A percentile compares a stretch with the other conserved stretches of the same genome.
Conservation (phyloP, 2,329 filamentous ascomycete genomes). For the Xylaria arbuscula region DNA sequence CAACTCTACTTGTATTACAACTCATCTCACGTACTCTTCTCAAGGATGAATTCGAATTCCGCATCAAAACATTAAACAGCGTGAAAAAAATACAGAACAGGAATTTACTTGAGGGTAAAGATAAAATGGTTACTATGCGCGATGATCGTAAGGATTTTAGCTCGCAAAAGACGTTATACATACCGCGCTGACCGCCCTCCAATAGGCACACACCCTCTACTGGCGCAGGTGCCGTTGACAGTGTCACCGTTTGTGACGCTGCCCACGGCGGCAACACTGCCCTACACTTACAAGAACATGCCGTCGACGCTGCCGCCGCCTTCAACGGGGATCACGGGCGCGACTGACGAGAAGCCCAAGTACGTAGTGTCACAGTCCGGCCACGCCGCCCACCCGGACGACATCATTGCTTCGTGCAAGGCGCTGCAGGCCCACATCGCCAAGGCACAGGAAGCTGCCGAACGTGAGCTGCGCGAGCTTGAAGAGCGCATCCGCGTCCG, state of each 20-base stretch:
- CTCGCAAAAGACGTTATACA: constrained; percentile 24
- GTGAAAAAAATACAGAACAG: neutral
- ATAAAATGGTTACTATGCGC: constrained; percentile 51
- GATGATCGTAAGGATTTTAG: constrained; percentile 51
- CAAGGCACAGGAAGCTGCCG: constrained; percentile 74
- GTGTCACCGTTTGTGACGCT: constrained; percentile 95
- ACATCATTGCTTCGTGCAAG: constrained; percentile 84
- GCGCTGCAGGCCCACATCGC: constrained; percentile 81
- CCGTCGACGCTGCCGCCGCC: constrained; percentile 86
- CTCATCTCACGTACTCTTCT: neutral
- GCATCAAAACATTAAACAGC: neutral
- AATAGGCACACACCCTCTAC: constrained; percentile 82
- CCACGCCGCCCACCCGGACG: constrained; percentile 85
- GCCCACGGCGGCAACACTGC: constrained; percentile 88
- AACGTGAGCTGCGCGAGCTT: constrained; percentile 74
- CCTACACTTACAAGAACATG: constrained; percentile 93
- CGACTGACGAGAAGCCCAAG: constrained; percentile 63
- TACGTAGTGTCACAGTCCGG: constrained; percentile 84
- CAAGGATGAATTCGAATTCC: neutral
- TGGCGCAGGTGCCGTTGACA: constrained; percentile 91
- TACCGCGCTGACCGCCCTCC: constrained; percentile 23
- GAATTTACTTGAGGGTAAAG: neutral
- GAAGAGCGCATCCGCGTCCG: constrained; percentile 72
- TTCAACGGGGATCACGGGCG: constrained; percentile 62
- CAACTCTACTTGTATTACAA: neutral